Base-by-base conservation (phyloP, 208 protist species). In the Trypanosoma scelopori region DNA sequence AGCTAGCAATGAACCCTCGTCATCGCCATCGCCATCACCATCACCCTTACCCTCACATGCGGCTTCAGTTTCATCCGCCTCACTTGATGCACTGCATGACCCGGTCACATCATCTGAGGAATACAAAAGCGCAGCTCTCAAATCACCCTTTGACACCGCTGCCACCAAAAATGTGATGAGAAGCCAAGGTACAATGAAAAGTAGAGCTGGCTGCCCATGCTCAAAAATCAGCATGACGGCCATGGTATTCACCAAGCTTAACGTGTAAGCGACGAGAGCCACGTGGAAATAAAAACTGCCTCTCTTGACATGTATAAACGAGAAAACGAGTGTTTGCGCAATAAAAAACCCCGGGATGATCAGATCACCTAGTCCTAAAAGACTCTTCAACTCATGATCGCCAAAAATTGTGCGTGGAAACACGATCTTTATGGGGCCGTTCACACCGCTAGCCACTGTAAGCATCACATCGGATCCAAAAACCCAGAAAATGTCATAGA, bases 401-500 rank as follows among this genome's bases (percentile, higher is more conserved):
- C 80, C 86, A 63, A 91, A 91, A 7, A 95, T 65, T 47, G 84
- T 84, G 7, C 92, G 63, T n/a, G 98, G 98, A 49, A 98, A 97
- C 3, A 98, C 22, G 1, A 99, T 43, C 69, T 98, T 98, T 65
- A 99, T 98, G 5, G 98, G 98, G 3, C 93, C 97, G 37, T 99
- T 87, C 23, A 99, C 86, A 47, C 83, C 88, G 45, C 87, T 97
- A 5, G 97, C 98, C 1, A 99, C 97, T 9, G 82, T 95, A 7
- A 98, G 71, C 97, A 98, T 98, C 9, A 98, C 97, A 65, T 98
- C 92, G 7, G 98, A 97, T 27, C 96, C 97, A 76, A 99, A 99
- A 15, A 99, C 98, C 96, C 97, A 99, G 64, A 98, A 99, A 42
- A 99, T 97, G 76, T 99, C 98, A 68, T 99, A 99, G 52, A 98